phyloP scores from a whole-genome alignment of 2,329 filamentous ascomycete genomes.

The Thielaviopsis musarum region DNA sequence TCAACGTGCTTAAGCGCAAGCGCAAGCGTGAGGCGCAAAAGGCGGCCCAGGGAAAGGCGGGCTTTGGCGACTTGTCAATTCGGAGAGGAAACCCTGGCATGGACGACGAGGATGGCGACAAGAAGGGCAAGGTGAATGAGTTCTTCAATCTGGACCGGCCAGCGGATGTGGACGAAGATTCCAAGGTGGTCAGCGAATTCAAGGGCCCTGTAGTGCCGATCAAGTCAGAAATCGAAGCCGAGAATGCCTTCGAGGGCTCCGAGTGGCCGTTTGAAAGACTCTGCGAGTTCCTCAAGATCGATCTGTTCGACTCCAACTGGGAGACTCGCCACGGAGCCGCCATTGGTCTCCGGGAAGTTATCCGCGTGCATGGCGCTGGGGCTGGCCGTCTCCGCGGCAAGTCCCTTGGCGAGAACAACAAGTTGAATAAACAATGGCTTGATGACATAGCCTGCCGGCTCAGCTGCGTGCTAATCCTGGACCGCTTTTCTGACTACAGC shows the following conservation, averaged over 20 bases:
- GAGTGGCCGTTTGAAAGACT: conserved; percentile 93
- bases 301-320: conserved; percentile 87
- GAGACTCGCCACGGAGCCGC: conserved; percentile 92
- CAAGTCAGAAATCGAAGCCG: conserved; percentile 69
- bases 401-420: conserved; percentile 56
- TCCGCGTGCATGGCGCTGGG: conserved; percentile 78
- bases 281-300: conserved; percentile 83
- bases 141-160: conserved; percentile 82
- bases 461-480: conserved; percentile 91
- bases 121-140: conserved; percentile 49
- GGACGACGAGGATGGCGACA: conserved; percentile 37
- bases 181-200: conserved; percentile 87
- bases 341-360: conserved; percentile 81
- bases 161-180: conserved; percentile 66
- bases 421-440: conserved; percentile 68
- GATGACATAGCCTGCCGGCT: conserved; percentile 90
- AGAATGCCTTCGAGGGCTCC: conserved; percentile 57
- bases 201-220: conserved; percentile 69
- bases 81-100: conserved; percentile 44
- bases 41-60: conserved; percentile 69
- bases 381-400: conserved; percentile 65
- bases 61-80: conserved; percentile 71
- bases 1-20: conserved; percentile 89
- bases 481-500: conserved; percentile 94
- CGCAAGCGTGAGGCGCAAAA: conserved; percentile 79